Evolutionary conservation across 2,329 filamentous ascomycete genomes (phyloP).

Genomic region (Apiospora marii): DNA sequence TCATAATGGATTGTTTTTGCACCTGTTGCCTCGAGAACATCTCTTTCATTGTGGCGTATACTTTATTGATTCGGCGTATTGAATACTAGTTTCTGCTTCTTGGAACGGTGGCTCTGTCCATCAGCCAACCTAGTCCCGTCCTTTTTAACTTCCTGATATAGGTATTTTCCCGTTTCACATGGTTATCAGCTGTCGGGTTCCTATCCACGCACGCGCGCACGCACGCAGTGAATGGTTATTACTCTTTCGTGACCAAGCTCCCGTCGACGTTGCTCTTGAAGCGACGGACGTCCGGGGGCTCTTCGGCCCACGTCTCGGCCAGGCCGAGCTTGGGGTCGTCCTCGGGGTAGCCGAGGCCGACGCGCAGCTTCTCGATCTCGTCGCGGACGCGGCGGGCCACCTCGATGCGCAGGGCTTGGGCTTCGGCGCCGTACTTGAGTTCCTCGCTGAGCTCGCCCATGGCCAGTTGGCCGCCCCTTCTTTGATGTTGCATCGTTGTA

Average conservation of each 20-base stretch:
- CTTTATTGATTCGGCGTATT: not conserved
- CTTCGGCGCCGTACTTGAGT: conserved; percentile 76
- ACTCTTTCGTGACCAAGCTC: conserved; percentile 52
- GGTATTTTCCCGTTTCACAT: not conserved
- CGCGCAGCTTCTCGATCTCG: conserved; percentile 81
- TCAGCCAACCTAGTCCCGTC: not conserved
- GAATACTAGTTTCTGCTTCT: not conserved
- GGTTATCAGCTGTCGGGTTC: not conserved
- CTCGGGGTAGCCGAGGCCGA: conserved; percentile 76
- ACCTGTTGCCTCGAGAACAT: not conserved
- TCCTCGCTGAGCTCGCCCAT: conserved; percentile 71
- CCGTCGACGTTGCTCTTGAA: conserved; percentile 64
- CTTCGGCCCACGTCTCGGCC: conserved; percentile 80
- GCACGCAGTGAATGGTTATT: conserved; percentile 19
- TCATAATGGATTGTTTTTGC: not conserved
- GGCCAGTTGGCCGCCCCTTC: not conserved
- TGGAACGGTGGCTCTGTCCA: not conserved
- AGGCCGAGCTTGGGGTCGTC: conserved; percentile 80
- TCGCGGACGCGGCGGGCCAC: conserved; percentile 80
- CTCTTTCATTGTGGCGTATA: not conserved
- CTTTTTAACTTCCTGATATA: not conserved
- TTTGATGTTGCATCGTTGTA: not conserved
- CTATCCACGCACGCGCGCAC: not conserved
- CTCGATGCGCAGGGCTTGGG: conserved; percentile 77
- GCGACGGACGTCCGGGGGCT: conserved; percentile 49